Conservation (phyloP, 2,329 filamentous ascomycete species). For the Pseudogymnoascus sp. region DNA sequence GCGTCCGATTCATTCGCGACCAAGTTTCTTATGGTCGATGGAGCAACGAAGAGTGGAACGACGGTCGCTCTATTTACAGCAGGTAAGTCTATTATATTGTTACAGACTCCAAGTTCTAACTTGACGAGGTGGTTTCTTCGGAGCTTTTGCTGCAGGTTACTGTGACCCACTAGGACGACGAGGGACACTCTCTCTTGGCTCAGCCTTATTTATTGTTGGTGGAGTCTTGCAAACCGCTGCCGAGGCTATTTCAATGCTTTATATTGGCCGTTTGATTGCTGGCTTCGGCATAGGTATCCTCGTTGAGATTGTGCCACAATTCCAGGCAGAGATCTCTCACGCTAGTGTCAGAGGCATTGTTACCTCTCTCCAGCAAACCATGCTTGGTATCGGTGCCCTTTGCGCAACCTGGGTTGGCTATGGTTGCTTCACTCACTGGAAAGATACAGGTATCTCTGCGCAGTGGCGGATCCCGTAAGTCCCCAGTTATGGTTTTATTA, state of each 20-base stretch:
- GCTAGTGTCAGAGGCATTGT: conserved; percentile 55
- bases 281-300: conserved; percentile 53
- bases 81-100: conserved; percentile 16
- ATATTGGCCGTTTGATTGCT: conserved; percentile 50
- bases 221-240: conserved; percentile 55
- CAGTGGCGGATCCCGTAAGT: conserved; percentile 21
- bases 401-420: conserved; percentile 55
- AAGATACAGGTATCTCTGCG: conserved; percentile 1
- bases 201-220: conserved; percentile 51
- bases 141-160: conserved; percentile 37
- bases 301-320: conserved; percentile 57
- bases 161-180: conserved; percentile 50
- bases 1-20: conserved; percentile 11
- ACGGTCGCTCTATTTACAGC: conserved; percentile 51
- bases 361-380: conserved; percentile 57
- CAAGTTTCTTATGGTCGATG: not conserved
- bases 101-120: conserved; percentile 44
- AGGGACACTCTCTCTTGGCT: conserved; percentile 48
- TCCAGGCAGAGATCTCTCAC: conserved; percentile 60
- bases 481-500: too few relatives aligned
- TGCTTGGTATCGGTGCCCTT: conserved; percentile 55
- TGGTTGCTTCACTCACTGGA: conserved; percentile 29
- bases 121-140: conserved; percentile 34
- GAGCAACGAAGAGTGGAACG: not conserved
- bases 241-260: conserved; percentile 46